phyloP scores from a whole-genome alignment of 2,329 filamentous ascomycete genomes.

The Parastagonospora avenae region DNA sequence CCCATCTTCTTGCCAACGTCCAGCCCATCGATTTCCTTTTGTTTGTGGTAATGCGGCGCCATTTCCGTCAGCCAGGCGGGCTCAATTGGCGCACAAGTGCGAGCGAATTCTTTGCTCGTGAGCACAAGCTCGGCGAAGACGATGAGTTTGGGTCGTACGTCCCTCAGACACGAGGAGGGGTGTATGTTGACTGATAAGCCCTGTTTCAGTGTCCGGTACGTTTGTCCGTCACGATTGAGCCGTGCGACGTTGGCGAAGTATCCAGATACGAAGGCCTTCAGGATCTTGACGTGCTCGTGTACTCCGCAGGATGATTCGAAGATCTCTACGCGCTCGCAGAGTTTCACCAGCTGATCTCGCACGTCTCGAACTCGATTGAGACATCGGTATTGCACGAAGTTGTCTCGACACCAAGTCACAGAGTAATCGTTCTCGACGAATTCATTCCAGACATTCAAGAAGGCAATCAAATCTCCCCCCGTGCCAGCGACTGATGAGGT shows the following conservation, averaged over 20 bases:
- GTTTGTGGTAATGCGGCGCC: constrained; percentile 94
- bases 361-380: constrained; percentile 88
- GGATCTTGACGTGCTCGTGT: constrained; percentile 76
- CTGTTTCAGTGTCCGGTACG: constrained; percentile 90
- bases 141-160: constrained; percentile 81
- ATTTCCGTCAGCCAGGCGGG: constrained; percentile 85
- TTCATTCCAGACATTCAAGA: constrained; percentile 93
- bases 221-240: constrained; percentile 80
- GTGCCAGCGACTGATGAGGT: constrained; percentile 70
- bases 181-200: constrained; percentile 90
- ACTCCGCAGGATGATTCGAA: constrained; percentile 69
- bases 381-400: constrained; percentile 91
- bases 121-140: constrained; percentile 85
- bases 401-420: constrained; percentile 85
- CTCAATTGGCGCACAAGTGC: constrained; percentile 83
- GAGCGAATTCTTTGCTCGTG: constrained; percentile 91
- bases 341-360: constrained; percentile 85
- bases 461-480: constrained; percentile 85
- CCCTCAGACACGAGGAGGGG: constrained; percentile 71
- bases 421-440: constrained; percentile 93
- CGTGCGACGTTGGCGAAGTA: constrained; percentile 94
- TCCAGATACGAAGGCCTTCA: constrained; percentile 85
- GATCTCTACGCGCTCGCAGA: constrained; percentile 93
- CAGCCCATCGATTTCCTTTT: constrained; percentile 49
- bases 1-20: constrained; percentile 51